Percentiles rank a stretch among this genome's conserved stretches.
Evolutionary conservation across 1,284 basidiomycete genomes (phyloP).

Genomic region (Mrakiaceae sp.): DNA sequence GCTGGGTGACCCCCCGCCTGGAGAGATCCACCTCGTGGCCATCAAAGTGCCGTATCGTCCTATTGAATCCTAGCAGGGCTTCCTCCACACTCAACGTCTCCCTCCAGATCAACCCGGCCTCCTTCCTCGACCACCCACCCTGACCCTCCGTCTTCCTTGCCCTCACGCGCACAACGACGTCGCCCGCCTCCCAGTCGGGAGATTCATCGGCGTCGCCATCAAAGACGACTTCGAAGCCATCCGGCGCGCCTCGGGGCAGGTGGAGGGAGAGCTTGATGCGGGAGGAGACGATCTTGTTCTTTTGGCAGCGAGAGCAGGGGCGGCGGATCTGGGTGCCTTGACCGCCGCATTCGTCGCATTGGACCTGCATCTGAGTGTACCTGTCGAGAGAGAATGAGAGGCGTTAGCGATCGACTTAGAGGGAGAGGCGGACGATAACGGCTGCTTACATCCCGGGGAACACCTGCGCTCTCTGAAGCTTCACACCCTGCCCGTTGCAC

Average conservation of each 20-base stretch:
- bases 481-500: constrained; percentile 74
- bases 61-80: constrained; percentile 38
- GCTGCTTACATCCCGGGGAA: constrained; percentile 70
- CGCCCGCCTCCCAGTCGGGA: constrained; percentile 84
- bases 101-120: constrained; percentile 75
- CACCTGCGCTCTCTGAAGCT: constrained; percentile 78
- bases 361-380: constrained; percentile 54
- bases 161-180: constrained; percentile 70
- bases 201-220: constrained; percentile 88
- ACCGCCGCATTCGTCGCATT: constrained; percentile 65
- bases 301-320: constrained; percentile 68
- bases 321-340: constrained; percentile 63
- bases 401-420: background rate
- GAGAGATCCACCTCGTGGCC: constrained; percentile 64
- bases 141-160: constrained; percentile 47
- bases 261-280: constrained; percentile 57
- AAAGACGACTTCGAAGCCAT: constrained; percentile 81
- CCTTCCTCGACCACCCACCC: constrained; percentile 76
- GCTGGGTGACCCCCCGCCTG: constrained; percentile 74
- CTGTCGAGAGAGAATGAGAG: background rate
- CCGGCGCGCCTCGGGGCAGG: constrained; percentile 75
- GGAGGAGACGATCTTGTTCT: constrained; percentile 60
- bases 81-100: constrained; percentile 77
- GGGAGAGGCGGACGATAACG: no score
- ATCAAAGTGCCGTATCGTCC: constrained; percentile 79